Evolutionary conservation across 805 yeast species (phyloP).

Genomic region (Torulaspora maleeae): DNA sequence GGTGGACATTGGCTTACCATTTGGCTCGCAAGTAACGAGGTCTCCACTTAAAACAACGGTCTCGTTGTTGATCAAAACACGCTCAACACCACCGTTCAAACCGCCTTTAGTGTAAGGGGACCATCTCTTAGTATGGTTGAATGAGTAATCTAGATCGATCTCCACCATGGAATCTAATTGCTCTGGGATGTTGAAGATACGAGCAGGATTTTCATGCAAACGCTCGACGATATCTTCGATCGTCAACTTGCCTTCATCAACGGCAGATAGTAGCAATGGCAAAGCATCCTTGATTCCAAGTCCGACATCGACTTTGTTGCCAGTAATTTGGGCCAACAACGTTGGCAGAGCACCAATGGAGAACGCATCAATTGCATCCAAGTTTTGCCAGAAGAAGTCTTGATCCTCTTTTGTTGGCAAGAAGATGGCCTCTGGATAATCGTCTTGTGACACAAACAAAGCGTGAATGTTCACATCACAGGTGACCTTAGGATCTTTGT

Average conservation of each 20-base stretch:
- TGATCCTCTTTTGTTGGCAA: conserved; percentile 81
- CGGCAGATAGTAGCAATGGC: conserved; percentile 79
- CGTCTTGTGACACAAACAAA: conserved; percentile 68
- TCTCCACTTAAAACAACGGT: conserved; percentile 84
- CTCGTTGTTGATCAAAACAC: conserved; percentile 74
- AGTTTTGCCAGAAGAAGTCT: conserved; percentile 71
- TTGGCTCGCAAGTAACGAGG: conserved; percentile 52
- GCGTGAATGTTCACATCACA: conserved; percentile 84
- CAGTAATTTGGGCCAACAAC: conserved; percentile 60
- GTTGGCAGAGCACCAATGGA: conserved; percentile 79
- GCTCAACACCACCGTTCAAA: conserved; percentile 78
- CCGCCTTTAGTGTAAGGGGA: conserved; percentile 52
- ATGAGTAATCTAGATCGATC: conserved; percentile 61
- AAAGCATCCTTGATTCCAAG: conserved; percentile 74
- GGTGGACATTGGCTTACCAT: conserved; percentile 55
- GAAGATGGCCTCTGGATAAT: conserved; percentile 63
- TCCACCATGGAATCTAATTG: conserved; percentile 71
- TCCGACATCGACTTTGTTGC: conserved; percentile 60
- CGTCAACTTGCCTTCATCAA: conserved; percentile 65
- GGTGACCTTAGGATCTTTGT: conserved; percentile 74
- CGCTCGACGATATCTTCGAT: conserved; percentile 65
- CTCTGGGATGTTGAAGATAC: conserved; percentile 76
- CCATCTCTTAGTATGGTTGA: conserved; percentile 48
- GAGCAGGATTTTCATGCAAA: conserved; percentile 76
- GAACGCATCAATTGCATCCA: conserved; percentile 75